Evolutionary conservation across 805 yeast species (phyloP).

Genomic region (Ogataea pini): DNA sequence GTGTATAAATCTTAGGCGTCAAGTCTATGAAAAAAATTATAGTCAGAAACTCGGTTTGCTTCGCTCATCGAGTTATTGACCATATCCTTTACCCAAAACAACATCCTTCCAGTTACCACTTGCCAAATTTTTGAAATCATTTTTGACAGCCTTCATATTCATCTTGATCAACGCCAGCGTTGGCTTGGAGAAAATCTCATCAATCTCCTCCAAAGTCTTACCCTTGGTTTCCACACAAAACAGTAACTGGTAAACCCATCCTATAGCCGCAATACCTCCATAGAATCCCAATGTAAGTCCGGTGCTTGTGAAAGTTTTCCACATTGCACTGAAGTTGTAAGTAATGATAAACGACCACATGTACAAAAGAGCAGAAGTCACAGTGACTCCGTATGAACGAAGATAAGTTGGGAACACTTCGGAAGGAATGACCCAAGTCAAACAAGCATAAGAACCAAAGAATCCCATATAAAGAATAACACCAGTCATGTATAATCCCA

Average conservation of each 20-base stretch:
- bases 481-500: slow-evolving; percentile 64
- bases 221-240: slow-evolving; percentile 75
- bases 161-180: slow-evolving; percentile 40
- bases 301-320: slow-evolving; percentile 55
- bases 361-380: slow-evolving; percentile 55
- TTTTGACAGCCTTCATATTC: slow-evolving; percentile 32
- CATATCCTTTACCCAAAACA: slow-evolving; percentile 7
- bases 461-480: slow-evolving; percentile 63
- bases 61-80: background rate
- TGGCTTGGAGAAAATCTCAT: slow-evolving; percentile 56
- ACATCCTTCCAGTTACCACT: slow-evolving; percentile 22
- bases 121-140: slow-evolving; percentile 21
- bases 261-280: slow-evolving; percentile 64
- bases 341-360: slow-evolving; percentile 66
- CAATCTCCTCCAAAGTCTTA: slow-evolving; percentile 71
- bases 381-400: slow-evolving; percentile 66
- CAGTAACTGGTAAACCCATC: slow-evolving; percentile 52
- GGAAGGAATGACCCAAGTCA: slow-evolving; percentile 70
- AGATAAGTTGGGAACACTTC: slow-evolving; percentile 61
- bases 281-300: slow-evolving; percentile 67
- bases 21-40: too few species aligned
- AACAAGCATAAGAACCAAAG: slow-evolving; percentile 66
- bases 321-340: slow-evolving; percentile 61
- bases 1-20: too few species aligned
- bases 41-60: too few species aligned